Evolutionary conservation across 2,329 filamentous ascomycete genomes (phyloP).

Genomic region (Pseudofabraea citricarpa): DNA sequence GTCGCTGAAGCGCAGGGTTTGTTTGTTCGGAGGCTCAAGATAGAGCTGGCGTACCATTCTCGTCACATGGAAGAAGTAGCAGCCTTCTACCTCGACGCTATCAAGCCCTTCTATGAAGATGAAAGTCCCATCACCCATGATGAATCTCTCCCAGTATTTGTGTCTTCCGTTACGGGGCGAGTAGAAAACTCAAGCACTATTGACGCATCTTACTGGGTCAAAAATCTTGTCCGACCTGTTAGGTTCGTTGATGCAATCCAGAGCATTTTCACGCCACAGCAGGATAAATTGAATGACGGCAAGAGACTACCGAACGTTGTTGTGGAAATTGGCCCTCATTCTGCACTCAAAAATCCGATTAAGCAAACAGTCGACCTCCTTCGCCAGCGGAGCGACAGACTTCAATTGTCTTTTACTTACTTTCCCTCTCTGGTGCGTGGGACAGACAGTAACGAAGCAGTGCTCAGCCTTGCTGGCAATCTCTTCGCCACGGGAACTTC

Average conservation of each 20-base stretch:
- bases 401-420: no score
- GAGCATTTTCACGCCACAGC: neutral
- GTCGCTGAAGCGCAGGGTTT: neutral
- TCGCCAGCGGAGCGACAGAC: neutral
- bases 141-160: no score
- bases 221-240: slow-evolving; percentile 39
- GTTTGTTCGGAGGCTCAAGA: slow-evolving; percentile 12
- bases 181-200: no score
- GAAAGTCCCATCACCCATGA: neutral
- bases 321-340: slow-evolving; percentile 28
- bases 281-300: neutral
- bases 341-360: slow-evolving; percentile 23
- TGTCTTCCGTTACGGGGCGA: no score
- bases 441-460: neutral
- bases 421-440: neutral
- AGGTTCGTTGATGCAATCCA: slow-evolving; percentile 24
- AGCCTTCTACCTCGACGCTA: slow-evolving; percentile 13
- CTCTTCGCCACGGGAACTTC: neutral
- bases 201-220: slow-evolving; percentile 34
- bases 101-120: no score
- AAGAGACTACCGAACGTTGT: neutral
- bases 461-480: neutral
- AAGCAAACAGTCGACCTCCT: neutral
- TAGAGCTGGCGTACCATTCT: slow-evolving; percentile 20
- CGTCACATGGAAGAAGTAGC: slow-evolving; percentile 22